Evolutionary conservation across 108 stramenopile genomes (phyloP), one percentile per base, ranked within the genome.

Genomic region (Cyclotella baltica): DNA sequence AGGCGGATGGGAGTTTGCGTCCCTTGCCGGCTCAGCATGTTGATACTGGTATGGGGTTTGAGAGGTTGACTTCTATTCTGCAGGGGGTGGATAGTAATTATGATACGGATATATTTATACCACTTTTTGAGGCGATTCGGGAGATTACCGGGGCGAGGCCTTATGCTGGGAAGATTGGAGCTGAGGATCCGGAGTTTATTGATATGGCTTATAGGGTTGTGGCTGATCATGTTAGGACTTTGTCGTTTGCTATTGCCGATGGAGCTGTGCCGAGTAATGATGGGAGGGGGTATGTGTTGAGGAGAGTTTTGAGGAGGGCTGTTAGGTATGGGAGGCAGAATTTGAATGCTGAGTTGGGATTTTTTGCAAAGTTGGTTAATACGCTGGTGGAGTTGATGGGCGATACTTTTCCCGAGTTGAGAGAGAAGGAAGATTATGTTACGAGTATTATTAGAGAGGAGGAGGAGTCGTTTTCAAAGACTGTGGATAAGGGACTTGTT

Each of bases 21-120:
- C 75, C 85, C 20, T 90, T 99, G 27, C 99, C 99, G 19, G 85
- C 88, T 23, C 96, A 97, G 81, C 99, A 99, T 85, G 94, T 99
- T 53, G 99, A 99, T 87, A 99, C 99, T 29, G 99, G 99, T 56
- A 99, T 99, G 99, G 99, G 99, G 51, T 97, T 99, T 71, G 99
- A 99, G 84, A 94, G 99, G 28, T 86, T 99, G 23, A 88, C 97
- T 28, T 90, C 89, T 67, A 98, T 99, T 62, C 76, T 99, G 59
- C 99, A 99, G 84, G 95, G 89, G 63, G 88, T 94, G 62, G 88
- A 88, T 66, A 96, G 95, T 62, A 98, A 98, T 85, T 99, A 99
- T 86, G 98, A 99, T 85, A 99, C 98, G 8, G 99, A 99, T 77
- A 91, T 98, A 50, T 99, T 99, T 84, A 79, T 85, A 27, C 99